phyloP scores from a whole-genome alignment of 1,139 yeast species.

The Geotrichum aggregatum region DNA sequence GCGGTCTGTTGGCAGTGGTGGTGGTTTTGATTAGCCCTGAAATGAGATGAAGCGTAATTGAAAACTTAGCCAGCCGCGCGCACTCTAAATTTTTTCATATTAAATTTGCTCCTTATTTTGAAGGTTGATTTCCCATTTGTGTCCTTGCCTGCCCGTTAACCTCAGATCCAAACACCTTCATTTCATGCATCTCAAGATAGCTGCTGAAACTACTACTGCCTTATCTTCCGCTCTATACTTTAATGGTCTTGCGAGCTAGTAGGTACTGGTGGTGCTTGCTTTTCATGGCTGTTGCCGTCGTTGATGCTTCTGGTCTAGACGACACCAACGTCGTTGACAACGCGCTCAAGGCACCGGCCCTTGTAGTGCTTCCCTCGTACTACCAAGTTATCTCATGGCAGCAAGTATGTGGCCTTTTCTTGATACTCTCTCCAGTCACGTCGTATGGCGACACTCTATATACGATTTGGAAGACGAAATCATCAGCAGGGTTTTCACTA shows the following conservation, averaged over 20 bases:
- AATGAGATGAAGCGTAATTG: too few species aligned
- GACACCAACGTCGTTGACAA: background rate
- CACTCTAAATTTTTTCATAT: too few species aligned
- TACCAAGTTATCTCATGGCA: conserved; percentile 18
- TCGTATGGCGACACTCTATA: conserved; percentile 82
- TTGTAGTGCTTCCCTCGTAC: conserved; percentile 11
- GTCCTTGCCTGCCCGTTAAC: background rate
- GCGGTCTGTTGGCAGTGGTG: too few species aligned
- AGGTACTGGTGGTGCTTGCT: background rate
- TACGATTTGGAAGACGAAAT: conserved; percentile 57
- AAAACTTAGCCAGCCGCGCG: background rate
- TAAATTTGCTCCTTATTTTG: background rate
- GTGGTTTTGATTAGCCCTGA: too few species aligned
- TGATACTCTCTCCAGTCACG: conserved; percentile 64
- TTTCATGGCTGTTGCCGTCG: background rate
- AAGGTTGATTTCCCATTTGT: background rate
- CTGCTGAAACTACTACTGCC: background rate
- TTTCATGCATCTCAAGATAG: background rate
- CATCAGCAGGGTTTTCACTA: conserved; percentile 75
- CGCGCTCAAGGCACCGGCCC: background rate
- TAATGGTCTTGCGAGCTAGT: conserved; percentile 2
- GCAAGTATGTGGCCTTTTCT: conserved; percentile 27
- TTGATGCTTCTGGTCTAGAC: background rate
- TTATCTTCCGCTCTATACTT: background rate
- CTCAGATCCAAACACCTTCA: too few species aligned